A percentile compares a stretch with the other conserved stretches of the same genome.
Evolutionary conservation across 176 grass and related monocot genomes (phyloP).

Genomic region (Musa schizocarpa): DNA sequence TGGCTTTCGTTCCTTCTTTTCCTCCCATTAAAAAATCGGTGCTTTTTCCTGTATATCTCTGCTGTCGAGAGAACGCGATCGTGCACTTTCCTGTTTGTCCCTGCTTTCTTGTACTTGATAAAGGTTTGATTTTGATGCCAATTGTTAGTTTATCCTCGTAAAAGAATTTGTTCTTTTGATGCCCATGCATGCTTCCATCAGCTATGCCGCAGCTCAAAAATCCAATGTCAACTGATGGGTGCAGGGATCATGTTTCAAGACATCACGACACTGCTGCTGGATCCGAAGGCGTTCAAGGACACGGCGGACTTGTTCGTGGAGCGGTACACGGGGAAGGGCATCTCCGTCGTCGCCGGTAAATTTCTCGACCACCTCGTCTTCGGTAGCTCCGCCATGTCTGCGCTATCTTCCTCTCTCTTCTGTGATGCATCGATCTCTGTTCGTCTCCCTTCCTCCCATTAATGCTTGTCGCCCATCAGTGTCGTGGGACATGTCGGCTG

Average conservation of each 20-base stretch:
- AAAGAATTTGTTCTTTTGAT: not conserved
- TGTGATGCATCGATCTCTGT: not conserved
- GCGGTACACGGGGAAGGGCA: constrained; percentile 36
- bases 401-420: not conserved
- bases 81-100: not conserved
- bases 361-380: not conserved
- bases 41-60: not conserved
- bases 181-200: not conserved
- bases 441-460: not conserved
- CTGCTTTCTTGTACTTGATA: not conserved
- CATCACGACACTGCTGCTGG: constrained; percentile 53
- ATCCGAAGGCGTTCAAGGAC: constrained; percentile 45
- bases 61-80: not conserved
- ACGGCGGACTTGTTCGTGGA: constrained; percentile 56
- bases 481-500: constrained; percentile 16
- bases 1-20: not conserved
- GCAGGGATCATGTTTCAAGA: constrained; percentile 70
- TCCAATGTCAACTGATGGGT: not conserved
- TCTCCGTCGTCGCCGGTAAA: constrained; percentile 48
- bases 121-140: not conserved
- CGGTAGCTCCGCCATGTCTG: not conserved
- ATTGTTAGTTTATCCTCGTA: not conserved
- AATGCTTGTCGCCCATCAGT: constrained; percentile 16
- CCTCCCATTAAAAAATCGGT: not conserved
- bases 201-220: not conserved